Base-by-base conservation (phyloP, 257 asterid genomes). In the Eucommia ulmoides region DNA sequence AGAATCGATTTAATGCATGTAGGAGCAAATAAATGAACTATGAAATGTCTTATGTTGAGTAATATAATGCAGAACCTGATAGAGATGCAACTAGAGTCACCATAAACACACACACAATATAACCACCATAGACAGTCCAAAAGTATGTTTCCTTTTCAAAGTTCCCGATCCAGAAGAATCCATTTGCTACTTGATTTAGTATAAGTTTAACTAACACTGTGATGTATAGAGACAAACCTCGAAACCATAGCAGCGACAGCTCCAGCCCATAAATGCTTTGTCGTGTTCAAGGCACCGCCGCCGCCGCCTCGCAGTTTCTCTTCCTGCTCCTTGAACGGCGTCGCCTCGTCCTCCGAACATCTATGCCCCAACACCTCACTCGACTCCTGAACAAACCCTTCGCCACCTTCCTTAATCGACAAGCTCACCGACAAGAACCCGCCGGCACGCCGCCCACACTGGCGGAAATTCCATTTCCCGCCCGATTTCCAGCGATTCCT, bases 241-340 rank as follows among this genome's bases (percentile, higher is more conserved):
- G 75, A 63, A 20, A 89, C 80, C 86, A 78, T 80, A 49, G 96
- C 96, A 55, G 98, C 88, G 58, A 83, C 93, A 38, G 96, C 98
- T 23, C 98, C 98, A 48, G 94, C 82, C 94, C 96, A 89, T 2
- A 89, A 96, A 80, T 89, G 98, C 68, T 76, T 89, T 49, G 88
- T 81, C 23, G 88, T 74, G 61, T 89, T 89, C 44, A 82, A 62
- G 56, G 94, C 79, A 24, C 86, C 80, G 11, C 73, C 72, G 16
- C 68, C 60, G n/a, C 79, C 62, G 11, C 53, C 55, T 60, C 57
- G 59, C 33, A 12, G 46, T 22, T 63, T 65, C 22, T 62, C 70
- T 42, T 8, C 62, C 18, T 24, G 46, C 54, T 63, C 53, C 42
- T 47, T 45, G 47, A 63, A 56, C 47, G 52, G 54, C 73, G 47